Evolutionary conservation across 371 early-diverging fungal species (phyloP).

Genomic region (Smittium mucronatum): DNA sequence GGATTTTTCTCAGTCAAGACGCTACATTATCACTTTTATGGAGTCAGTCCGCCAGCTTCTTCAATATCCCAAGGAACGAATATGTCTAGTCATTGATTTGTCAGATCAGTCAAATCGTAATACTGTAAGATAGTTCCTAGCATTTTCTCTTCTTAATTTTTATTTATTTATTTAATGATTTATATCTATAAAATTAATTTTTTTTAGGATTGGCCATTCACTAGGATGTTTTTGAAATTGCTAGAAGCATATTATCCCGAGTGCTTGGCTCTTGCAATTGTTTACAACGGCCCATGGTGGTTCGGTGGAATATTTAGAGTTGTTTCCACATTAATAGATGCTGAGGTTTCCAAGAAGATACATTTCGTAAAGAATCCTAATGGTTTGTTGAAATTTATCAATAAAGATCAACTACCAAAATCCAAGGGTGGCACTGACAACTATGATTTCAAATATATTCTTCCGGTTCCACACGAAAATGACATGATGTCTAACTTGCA

Average conservation of each 20-base stretch:
- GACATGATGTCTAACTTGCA: slow-evolving; percentile 29
- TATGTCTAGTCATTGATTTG: slow-evolving; percentile 73
- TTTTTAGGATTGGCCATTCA: slow-evolving; percentile 51
- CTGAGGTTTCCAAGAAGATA: slow-evolving; percentile 79
- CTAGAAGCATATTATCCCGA: slow-evolving; percentile 86
- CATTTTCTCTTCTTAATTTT: neutral
- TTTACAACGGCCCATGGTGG: slow-evolving; percentile 78
- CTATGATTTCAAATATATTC: slow-evolving; percentile 27
- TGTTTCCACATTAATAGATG: slow-evolving; percentile 75
- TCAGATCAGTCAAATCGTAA: slow-evolving; percentile 62
- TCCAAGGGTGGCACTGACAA: slow-evolving; percentile 27
- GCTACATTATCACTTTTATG: slow-evolving; percentile 62
- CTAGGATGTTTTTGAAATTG: slow-evolving; percentile 64
- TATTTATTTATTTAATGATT: neutral
- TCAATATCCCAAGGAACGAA: slow-evolving; percentile 58
- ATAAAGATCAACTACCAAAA: slow-evolving; percentile 33
- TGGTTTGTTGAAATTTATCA: slow-evolving; percentile 50
- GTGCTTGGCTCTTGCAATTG: slow-evolving; percentile 55
- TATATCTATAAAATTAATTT: neutral
- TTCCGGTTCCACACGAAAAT: slow-evolving; percentile 27
- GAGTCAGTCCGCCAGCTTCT: slow-evolving; percentile 68
- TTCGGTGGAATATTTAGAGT: slow-evolving; percentile 73
- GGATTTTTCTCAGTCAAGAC: slow-evolving; percentile 32
- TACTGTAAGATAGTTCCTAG: slow-evolving; percentile 39
- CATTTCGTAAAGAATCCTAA: slow-evolving; percentile 52